Evolutionary conservation across 768 basidiomycete genomes (phyloP).

Genomic region (Cantharellus cinnabarinus): DNA sequence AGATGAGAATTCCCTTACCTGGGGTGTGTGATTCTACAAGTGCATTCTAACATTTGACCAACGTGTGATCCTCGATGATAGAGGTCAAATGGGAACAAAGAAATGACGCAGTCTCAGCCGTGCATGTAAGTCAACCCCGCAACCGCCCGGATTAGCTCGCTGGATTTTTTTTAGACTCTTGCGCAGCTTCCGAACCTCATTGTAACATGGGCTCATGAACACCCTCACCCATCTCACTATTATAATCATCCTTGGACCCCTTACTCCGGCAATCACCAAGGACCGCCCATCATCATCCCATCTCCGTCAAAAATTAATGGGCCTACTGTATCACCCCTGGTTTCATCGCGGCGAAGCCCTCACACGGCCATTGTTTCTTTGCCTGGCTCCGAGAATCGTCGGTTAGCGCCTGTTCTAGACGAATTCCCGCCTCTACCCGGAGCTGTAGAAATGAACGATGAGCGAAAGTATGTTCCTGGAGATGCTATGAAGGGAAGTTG

Average conservation of each 20-base stretch:
- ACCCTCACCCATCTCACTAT: constrained; percentile 8
- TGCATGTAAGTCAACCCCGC: constrained; percentile 29
- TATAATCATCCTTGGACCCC: not conserved
- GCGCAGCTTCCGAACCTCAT: constrained; percentile 48
- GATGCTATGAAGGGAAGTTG: too few relatives aligned
- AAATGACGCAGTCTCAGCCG: constrained; percentile 51
- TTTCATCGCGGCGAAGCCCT: too few relatives aligned
- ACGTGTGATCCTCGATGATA: constrained; percentile 27
- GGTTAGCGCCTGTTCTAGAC: too few relatives aligned
- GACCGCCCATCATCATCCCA: too few relatives aligned
- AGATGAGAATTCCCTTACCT: not conserved
- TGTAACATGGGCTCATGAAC: constrained; percentile 66
- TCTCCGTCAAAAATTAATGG: too few relatives aligned
- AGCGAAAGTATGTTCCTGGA: too few relatives aligned
- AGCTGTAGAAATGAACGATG: too few relatives aligned
- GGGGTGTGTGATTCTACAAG: not conserved
- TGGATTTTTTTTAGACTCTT: constrained; percentile 29
- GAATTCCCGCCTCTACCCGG: too few relatives aligned
- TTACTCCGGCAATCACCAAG: not conserved
- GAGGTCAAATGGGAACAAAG: constrained; percentile 64
- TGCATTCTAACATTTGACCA: not conserved
- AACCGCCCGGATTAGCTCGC: not conserved
- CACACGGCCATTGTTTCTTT: too few relatives aligned
- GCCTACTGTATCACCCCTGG: too few relatives aligned
- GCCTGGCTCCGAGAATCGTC: too few relatives aligned